These are phyloP conservation scores for Hirsutella thompsonii DNA, from an alignment of 2,329 filamentous ascomycete genomes.

Conservation along the genomic window DNA sequence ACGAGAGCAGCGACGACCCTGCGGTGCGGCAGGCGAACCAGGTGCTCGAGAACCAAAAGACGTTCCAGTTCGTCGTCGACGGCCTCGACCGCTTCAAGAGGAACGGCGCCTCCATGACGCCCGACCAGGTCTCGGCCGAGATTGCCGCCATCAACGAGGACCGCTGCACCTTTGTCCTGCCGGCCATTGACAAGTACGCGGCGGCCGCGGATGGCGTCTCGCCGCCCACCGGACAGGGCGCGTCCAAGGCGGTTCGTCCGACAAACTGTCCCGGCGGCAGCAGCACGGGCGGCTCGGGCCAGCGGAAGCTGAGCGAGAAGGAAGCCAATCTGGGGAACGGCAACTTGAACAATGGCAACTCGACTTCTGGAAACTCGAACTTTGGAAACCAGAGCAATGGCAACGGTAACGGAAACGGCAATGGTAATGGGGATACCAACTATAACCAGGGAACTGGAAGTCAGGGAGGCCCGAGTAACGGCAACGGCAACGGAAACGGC, in stretches of 20 bases:
- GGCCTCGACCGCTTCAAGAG: constrained; percentile 1
- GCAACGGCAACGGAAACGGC: too few species aligned
- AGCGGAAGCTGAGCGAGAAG: too few species aligned
- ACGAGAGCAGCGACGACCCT: not conserved
- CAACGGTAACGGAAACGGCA: too few species aligned
- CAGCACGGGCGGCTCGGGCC: not conserved
- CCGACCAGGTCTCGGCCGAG: constrained; percentile 1
- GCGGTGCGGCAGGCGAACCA: constrained; percentile 4
- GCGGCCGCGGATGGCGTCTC: not conserved
- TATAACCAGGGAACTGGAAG: too few species aligned
- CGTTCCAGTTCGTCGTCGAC: constrained; percentile 7
- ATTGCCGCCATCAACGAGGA: constrained; percentile 6
- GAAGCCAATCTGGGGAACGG: too few species aligned
- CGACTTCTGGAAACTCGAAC: too few species aligned
- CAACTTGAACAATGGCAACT: too few species aligned
- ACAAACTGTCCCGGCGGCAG: not conserved
- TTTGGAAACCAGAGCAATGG: too few species aligned
- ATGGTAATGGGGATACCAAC: too few species aligned
- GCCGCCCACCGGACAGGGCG: too few species aligned
- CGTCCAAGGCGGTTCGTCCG: not conserved
- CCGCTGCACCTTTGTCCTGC: constrained; percentile 4
- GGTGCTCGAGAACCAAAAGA: constrained; percentile 3
- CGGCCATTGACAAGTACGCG: constrained; percentile 4
- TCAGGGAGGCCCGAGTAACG: too few species aligned
- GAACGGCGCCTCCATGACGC: constrained; percentile 2